Base-by-base conservation (phyloP, 2,329 filamentous ascomycete genomes). In the Neopestalotiopsis sp. region DNA sequence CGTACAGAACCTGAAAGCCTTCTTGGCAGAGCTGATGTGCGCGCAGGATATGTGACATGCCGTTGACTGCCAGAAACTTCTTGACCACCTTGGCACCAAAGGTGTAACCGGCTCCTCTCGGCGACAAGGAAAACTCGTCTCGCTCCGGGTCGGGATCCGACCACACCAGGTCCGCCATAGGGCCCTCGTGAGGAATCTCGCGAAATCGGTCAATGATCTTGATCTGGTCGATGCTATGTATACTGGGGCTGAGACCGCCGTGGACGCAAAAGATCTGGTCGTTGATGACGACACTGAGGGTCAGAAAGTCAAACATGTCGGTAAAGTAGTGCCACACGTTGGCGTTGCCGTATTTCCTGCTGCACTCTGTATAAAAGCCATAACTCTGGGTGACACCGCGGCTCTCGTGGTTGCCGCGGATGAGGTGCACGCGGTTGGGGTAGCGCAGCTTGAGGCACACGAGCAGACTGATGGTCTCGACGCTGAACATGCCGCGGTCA, bases 251-350 rank as follows among this genome's bases (percentile, higher is more conserved):
- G 24, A 96, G 87, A 28, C 93, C 91, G 79, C 96, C 96, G 80
- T 99, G 96, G 6, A 99, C 96, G 81, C 96, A 99, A 81, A 99
- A 99, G 74, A 99, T 99, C 81, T 98, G 94, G 81, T 99, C 93
- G 80, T 98, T 97, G 79, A 99, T 99, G 72, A 99, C 95, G 70
- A 98, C 97, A 75, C 94, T 97, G 68, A 99, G 85, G 7, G 95
- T 98, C 72, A 99, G 86, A 81, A 97, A 99, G 83, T 99, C 96
- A 82, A 99, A 99, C 95, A 99, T 98, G 83, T 99, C 96, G 73
- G 96, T 99, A 79, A 99, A 99, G 81, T 98, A 96, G 82, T 99
- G 96, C 96, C 96, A 99, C 28, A 99, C 96, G 76, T 96, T 98
- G 72, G 96, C 94, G 78, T 97, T 98, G 79, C 96, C 96, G 82